phyloP scores from a whole-genome alignment of 768 basidiomycete species.

The Leucocoprinus leucothites region DNA sequence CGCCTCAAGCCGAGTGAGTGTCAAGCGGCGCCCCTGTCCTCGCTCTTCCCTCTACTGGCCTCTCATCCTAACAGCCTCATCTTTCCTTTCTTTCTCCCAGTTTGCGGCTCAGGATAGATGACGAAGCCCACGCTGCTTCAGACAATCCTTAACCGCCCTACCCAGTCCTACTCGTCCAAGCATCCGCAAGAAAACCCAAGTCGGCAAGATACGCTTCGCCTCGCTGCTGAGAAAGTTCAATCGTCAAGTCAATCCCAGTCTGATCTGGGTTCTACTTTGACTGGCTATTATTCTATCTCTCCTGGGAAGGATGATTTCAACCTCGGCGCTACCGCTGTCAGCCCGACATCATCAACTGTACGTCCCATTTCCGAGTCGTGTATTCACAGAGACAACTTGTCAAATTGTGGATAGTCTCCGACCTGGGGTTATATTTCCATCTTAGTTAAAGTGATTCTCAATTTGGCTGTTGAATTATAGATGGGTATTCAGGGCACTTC shows the following conservation, averaged over 20 bases:
- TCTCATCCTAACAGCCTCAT: neutral
- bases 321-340: neutral
- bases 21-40: too few species aligned
- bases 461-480: slow-evolving; percentile 6
- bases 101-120: slow-evolving; percentile 16
- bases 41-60: neutral
- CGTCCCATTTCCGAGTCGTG: neutral
- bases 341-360: slow-evolving; percentile 3
- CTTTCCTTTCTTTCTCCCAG: neutral
- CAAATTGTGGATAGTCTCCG: neutral
- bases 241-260: too few species aligned
- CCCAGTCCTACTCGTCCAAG: slow-evolving; percentile 49
- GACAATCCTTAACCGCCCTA: slow-evolving; percentile 58
- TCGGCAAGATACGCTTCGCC: slow-evolving; percentile 47
- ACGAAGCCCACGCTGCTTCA: slow-evolving; percentile 41
- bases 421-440: too few species aligned
- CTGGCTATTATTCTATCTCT: neutral
- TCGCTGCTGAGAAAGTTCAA: slow-evolving; percentile 33
- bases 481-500: neutral
- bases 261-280: neutral
- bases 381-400: neutral
- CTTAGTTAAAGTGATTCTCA: too few species aligned
- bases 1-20: too few species aligned
- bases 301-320: neutral
- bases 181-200: slow-evolving; percentile 42